Conservation (phyloP, 2,329 filamentous ascomycete species). For the Lecanoromycetidae sp. region DNA sequence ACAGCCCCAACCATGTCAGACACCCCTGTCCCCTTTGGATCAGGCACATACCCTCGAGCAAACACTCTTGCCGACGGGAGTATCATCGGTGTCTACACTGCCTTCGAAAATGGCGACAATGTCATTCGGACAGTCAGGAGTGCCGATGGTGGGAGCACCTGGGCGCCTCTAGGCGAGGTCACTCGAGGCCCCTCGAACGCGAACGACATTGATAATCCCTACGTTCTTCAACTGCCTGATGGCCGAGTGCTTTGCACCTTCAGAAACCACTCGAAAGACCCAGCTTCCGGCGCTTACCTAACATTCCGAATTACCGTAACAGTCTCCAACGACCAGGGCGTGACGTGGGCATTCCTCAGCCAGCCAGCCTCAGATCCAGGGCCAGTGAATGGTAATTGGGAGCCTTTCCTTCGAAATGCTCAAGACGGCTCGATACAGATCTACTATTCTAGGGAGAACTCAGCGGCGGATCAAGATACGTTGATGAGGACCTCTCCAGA, state of each 20-base stretch:
- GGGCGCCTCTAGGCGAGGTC: slow-evolving; percentile 18
- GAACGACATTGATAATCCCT: slow-evolving; percentile 25
- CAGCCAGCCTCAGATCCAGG: slow-evolving; percentile 20
- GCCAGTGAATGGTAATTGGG: slow-evolving; percentile 31
- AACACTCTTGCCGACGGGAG: slow-evolving; percentile 23
- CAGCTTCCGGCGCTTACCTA: slow-evolving; percentile 17
- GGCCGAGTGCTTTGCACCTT: slow-evolving; percentile 26
- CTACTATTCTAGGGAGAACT: slow-evolving; percentile 35
- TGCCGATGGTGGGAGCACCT: slow-evolving; percentile 19
- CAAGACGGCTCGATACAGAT: slow-evolving; percentile 30
- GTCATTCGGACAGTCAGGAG: slow-evolving; percentile 19
- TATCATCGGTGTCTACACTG: slow-evolving; percentile 24
- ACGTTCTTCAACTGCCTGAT: slow-evolving; percentile 25
- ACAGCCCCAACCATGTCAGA: slow-evolving; percentile 2
- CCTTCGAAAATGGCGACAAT: slow-evolving; percentile 18
- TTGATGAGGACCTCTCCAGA: slow-evolving; percentile 30
- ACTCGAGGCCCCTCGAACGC: slow-evolving; percentile 17
- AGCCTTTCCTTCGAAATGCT: slow-evolving; percentile 33
- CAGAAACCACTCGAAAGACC: slow-evolving; percentile 26
- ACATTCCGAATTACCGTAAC: slow-evolving; percentile 34
- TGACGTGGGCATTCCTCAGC: slow-evolving; percentile 27
- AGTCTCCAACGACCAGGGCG: slow-evolving; percentile 32
- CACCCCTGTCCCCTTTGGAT: slow-evolving; percentile 8
- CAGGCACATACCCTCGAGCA: slow-evolving; percentile 26
- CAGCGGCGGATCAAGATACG: slow-evolving; percentile 31